Conservation (phyloP, 2,329 filamentous ascomycete species). For the Cordyceps pruinosa region DNA sequence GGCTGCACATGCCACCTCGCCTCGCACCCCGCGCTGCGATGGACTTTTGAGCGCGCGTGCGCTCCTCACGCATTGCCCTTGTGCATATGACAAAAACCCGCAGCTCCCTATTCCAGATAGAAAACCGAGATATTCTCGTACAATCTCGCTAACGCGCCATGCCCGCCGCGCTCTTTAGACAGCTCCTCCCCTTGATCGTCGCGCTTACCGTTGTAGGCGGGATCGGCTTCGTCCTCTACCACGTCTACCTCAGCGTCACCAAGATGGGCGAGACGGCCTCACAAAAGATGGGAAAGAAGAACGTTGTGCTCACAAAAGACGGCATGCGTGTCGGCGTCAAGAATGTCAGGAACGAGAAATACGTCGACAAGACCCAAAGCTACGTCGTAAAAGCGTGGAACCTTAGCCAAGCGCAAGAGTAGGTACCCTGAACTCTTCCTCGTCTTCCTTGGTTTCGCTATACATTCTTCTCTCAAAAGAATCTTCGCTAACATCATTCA, state of each 20-base stretch:
- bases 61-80: no score
- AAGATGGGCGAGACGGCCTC: constrained; percentile 60
- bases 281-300: constrained; percentile 67
- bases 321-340: constrained; percentile 66
- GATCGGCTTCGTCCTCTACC: constrained; percentile 61
- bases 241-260: constrained; percentile 61
- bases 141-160: neutral
- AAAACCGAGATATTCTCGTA: neutral
- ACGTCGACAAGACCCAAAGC: constrained; percentile 67
- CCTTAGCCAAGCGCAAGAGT: constrained; percentile 33
- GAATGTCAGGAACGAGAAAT: constrained; percentile 60
- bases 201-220: constrained; percentile 51
- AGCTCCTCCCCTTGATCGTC: constrained; percentile 58
- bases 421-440: constrained; percentile 14
- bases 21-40: neutral
- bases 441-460: neutral
- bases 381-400: constrained; percentile 63
- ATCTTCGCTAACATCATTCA: neutral
- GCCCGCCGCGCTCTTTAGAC: neutral
- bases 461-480: neutral
- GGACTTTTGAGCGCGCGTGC: no score
- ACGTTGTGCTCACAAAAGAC: constrained; percentile 69
- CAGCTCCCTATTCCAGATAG: neutral
- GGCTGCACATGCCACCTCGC: neutral
- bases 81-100: no score